Conservation (phyloP, 2,329 filamentous ascomycete species). For the Aspergillus candidus region DNA sequence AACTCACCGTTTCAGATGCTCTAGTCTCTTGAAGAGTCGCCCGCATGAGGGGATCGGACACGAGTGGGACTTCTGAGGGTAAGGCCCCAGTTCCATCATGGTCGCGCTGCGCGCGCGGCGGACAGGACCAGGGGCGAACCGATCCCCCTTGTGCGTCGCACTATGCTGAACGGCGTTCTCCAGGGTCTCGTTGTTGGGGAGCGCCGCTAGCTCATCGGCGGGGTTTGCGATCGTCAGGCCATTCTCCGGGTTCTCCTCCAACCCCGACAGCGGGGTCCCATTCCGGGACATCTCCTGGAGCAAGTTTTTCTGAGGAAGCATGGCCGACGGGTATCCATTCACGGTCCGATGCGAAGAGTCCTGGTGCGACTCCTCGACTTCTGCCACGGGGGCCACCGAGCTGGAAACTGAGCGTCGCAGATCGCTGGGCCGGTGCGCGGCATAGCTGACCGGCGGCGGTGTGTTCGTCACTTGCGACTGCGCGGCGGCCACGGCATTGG, state of each 20-base stretch:
- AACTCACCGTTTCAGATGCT: slow-evolving; percentile 95
- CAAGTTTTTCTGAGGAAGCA: slow-evolving; percentile 71
- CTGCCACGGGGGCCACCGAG: slow-evolving; percentile 74
- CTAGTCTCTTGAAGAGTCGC: slow-evolving; percentile 95
- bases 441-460: slow-evolving; percentile 43
- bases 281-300: slow-evolving; percentile 75
- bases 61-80: slow-evolving; percentile 95
- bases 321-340: slow-evolving; percentile 63
- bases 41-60: slow-evolving; percentile 99
- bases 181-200: slow-evolving; percentile 58
- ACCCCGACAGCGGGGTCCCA: slow-evolving; percentile 77
- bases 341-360: slow-evolving; percentile 73
- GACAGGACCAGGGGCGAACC: slow-evolving; percentile 60
- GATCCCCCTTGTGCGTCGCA: slow-evolving; percentile 53
- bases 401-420: slow-evolving; percentile 83
- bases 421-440: slow-evolving; percentile 76
- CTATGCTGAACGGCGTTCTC: slow-evolving; percentile 52
- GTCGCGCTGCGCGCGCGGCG: slow-evolving; percentile 90
- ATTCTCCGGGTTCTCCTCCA: slow-evolving; percentile 76
- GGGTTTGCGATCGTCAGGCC: slow-evolving; percentile 57
- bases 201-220: slow-evolving; percentile 61
- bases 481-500: slow-evolving; percentile 58
- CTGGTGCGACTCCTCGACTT: slow-evolving; percentile 70
- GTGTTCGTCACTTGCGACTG: slow-evolving; percentile 41
- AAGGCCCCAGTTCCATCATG: slow-evolving; percentile 92